phyloP scores from a whole-genome alignment of 225 moss, liverwort and hornwort genomes.

The Sphagnum contortum region DNA sequence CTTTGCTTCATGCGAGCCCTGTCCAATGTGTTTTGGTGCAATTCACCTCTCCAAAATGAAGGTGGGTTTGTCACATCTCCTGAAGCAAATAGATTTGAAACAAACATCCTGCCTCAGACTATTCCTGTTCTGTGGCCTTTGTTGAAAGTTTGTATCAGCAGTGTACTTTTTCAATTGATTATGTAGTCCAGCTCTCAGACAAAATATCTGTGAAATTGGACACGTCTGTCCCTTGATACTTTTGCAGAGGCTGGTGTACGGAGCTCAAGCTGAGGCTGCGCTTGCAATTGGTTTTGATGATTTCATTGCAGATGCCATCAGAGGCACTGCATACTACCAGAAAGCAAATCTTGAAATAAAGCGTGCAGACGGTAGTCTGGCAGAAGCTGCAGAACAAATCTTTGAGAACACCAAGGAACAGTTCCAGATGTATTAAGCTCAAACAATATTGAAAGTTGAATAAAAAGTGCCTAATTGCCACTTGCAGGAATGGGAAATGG shows the following conservation, averaged over 20 bases:
- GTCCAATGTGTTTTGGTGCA: constrained; percentile 98
- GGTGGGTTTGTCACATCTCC: constrained; percentile 21
- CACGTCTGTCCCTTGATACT: background rate
- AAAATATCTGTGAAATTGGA: background rate
- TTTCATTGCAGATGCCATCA: constrained; percentile 93
- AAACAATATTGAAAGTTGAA: background rate
- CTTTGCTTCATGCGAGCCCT: constrained; percentile 96
- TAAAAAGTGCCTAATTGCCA: no score
- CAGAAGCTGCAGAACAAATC: constrained; percentile 74
- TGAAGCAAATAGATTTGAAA: background rate
- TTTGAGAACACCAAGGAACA: constrained; percentile 82
- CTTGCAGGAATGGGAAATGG: no score
- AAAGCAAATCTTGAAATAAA: constrained; percentile 80
- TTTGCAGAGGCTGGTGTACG: constrained; percentile 82
- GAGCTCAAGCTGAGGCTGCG: constrained; percentile 93
- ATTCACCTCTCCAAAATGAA: constrained; percentile 97
- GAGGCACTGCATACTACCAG: constrained; percentile 86
- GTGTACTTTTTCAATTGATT: no score
- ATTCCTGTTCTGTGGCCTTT: background rate
- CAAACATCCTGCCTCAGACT: background rate
- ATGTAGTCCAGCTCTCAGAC: no score
- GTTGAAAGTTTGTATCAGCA: background rate
- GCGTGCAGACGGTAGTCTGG: constrained; percentile 69
- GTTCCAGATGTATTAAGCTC: constrained; percentile 55
- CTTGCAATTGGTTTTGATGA: constrained; percentile 95